Conservation (phyloP, 495 filamentous ascomycete species). For the Aspergillus leporis region DNA sequence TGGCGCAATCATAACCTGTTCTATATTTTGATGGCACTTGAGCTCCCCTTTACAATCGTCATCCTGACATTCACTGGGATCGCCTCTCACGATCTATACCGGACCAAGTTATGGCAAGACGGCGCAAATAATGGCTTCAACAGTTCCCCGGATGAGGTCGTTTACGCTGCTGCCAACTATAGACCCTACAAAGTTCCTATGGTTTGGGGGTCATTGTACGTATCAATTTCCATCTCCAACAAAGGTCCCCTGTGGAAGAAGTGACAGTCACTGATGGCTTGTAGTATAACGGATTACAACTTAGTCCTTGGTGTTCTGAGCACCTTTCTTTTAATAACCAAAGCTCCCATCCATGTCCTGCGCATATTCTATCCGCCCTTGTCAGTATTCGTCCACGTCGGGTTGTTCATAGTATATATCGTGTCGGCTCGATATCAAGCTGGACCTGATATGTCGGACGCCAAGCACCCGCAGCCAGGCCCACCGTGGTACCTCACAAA, state of each 20-base stretch:
- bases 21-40: slow-evolving; percentile 65
- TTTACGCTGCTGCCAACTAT: slow-evolving; percentile 80
- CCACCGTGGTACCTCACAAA: slow-evolving; percentile 85
- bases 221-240: slow-evolving; percentile 16
- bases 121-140: slow-evolving; percentile 80
- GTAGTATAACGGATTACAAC: slow-evolving; percentile 76
- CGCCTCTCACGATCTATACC: slow-evolving; percentile 75
- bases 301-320: slow-evolving; percentile 77
- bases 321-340: slow-evolving; percentile 54
- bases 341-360: slow-evolving; percentile 65
- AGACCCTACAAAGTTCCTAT: slow-evolving; percentile 64
- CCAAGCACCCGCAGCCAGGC: slow-evolving; percentile 62
- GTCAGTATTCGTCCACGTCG: slow-evolving; percentile 56
- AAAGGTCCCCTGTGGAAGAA: neutral
- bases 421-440: slow-evolving; percentile 71
- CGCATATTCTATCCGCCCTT: slow-evolving; percentile 72
- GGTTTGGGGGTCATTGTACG: slow-evolving; percentile 83
- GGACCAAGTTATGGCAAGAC: slow-evolving; percentile 78
- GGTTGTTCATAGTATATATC: slow-evolving; percentile 63
- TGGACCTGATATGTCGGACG: slow-evolving; percentile 77
- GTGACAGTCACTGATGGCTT: slow-evolving; percentile 12
- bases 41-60: slow-evolving; percentile 68
- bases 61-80: slow-evolving; percentile 79
- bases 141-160: slow-evolving; percentile 67
- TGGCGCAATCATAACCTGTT: slow-evolving; percentile 68